Evolutionary conservation across 2,329 filamentous ascomycete genomes (phyloP).

Genomic region (Botrytis aclada): DNA sequence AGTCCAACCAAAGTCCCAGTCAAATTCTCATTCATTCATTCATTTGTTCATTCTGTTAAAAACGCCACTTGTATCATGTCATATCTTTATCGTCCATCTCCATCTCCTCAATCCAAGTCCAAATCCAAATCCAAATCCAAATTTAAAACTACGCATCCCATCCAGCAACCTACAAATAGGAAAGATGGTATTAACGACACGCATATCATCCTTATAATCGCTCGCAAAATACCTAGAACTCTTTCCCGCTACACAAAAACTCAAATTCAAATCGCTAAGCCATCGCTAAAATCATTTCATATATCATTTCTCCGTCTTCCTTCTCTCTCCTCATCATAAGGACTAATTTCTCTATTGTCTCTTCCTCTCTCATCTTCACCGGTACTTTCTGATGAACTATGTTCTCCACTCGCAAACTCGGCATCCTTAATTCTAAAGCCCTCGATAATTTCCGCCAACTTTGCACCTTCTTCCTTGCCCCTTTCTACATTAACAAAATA

Average conservation of each 20-base stretch:
- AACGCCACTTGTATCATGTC: constrained; percentile 68
- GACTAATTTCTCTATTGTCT: background rate
- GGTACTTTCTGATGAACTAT: background rate
- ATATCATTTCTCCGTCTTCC: background rate
- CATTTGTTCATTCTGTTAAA: constrained; percentile 41
- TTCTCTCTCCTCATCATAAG: background rate
- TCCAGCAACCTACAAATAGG: background rate
- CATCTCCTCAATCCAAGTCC: background rate
- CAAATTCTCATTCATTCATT: background rate
- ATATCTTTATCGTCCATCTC: background rate
- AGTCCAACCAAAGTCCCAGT: background rate
- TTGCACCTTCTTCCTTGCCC: constrained; percentile 65
- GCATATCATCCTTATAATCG: background rate
- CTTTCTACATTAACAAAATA: constrained; percentile 79
- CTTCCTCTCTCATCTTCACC: constrained; percentile 8
- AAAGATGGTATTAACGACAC: background rate
- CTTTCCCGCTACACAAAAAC: background rate
- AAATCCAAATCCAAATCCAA: background rate
- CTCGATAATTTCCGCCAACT: constrained; percentile 47
- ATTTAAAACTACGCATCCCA: background rate
- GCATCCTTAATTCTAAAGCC: constrained; percentile 18
- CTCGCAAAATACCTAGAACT: background rate
- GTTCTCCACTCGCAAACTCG: constrained; percentile 8
- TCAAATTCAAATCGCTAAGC: background rate
- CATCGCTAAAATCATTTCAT: constrained; percentile 6